phyloP scores from a whole-genome alignment of 2,329 filamentous ascomycete genomes.

The Paecilomyces formosus region DNA sequence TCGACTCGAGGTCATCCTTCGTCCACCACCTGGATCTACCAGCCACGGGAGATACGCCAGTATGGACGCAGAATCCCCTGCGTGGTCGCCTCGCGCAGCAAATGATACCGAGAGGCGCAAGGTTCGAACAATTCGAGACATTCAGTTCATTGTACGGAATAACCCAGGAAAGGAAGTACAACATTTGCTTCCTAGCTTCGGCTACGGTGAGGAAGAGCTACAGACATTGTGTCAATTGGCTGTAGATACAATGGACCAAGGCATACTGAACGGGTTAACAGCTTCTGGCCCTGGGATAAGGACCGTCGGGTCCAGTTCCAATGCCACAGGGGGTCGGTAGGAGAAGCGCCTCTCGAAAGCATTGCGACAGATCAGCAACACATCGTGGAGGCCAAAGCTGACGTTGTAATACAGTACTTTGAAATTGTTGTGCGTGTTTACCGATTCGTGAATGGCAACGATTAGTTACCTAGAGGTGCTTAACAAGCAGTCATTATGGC shows the following conservation, averaged over 20 bases:
- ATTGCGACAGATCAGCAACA: neutral
- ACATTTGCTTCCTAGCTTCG: neutral
- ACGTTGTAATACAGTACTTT: no score
- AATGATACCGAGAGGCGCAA: neutral
- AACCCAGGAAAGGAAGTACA: neutral
- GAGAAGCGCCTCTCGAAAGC: neutral
- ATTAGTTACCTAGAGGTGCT: neutral
- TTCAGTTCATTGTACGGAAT: neutral
- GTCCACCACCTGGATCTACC: neutral
- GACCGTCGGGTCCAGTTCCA: neutral
- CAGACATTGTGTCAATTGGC: neutral
- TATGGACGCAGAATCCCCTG: neutral
- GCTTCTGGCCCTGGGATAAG: neutral
- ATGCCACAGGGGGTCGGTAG: neutral
- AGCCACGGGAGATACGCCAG: neutral
- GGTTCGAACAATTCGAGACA: neutral
- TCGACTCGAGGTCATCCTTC: neutral
- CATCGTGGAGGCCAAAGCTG: no score
- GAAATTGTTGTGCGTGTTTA: no score
- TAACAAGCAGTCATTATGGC: neutral
- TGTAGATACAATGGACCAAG: neutral
- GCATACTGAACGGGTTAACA: neutral
- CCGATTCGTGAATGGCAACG: neutral
- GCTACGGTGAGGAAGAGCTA: neutral
- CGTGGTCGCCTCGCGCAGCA: conserved; percentile 1